A percentile compares a stretch with the other conserved stretches of the same genome.
phyloP scores from a whole-genome alignment of 1,284 basidiomycete genomes.

The Microbotryum violaceum region DNA sequence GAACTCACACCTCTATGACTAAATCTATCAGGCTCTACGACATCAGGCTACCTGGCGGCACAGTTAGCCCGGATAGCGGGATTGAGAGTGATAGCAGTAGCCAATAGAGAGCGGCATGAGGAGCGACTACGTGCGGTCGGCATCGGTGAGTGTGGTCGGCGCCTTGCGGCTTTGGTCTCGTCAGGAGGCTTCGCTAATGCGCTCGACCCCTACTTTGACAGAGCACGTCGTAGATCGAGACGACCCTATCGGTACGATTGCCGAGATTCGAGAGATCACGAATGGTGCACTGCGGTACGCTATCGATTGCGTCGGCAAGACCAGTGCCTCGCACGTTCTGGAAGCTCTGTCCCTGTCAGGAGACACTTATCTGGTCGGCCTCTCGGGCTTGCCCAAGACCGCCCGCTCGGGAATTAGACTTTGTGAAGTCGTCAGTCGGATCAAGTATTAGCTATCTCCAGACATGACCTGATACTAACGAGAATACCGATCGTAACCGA shows the following conservation, averaged over 20 bases:
- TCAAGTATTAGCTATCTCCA: neutral
- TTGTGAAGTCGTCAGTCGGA: slow-evolving; percentile 6
- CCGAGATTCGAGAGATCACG: slow-evolving; percentile 1
- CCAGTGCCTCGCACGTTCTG: slow-evolving; percentile 2
- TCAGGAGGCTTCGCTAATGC: neutral
- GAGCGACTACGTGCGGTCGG: slow-evolving; percentile 5
- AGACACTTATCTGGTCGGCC: slow-evolving; percentile 8
- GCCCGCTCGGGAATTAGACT: neutral
- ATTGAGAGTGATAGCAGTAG: slow-evolving; percentile 13
- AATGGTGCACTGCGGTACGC: slow-evolving; percentile 6
- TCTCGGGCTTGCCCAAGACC: slow-evolving; percentile 10
- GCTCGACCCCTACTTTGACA: neutral
- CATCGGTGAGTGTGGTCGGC: slow-evolving; percentile 2
- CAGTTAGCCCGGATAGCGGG: slow-evolving; percentile 11
- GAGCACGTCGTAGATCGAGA: slow-evolving; percentile 14
- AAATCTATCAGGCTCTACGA: neutral
- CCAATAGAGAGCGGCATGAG: slow-evolving; percentile 1
- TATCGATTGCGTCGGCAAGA: slow-evolving; percentile 9
- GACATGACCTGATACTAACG: neutral
- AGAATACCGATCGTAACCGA: too few relatives aligned
- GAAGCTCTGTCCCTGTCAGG: neutral
- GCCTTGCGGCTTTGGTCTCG: too few relatives aligned
- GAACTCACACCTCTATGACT: neutral
- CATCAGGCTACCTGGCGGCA: slow-evolving; percentile 8
- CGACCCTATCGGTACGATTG: slow-evolving; percentile 4